Evolutionary conservation across 768 basidiomycete genomes (phyloP).

Genomic region (Rhizopogon rudus): DNA sequence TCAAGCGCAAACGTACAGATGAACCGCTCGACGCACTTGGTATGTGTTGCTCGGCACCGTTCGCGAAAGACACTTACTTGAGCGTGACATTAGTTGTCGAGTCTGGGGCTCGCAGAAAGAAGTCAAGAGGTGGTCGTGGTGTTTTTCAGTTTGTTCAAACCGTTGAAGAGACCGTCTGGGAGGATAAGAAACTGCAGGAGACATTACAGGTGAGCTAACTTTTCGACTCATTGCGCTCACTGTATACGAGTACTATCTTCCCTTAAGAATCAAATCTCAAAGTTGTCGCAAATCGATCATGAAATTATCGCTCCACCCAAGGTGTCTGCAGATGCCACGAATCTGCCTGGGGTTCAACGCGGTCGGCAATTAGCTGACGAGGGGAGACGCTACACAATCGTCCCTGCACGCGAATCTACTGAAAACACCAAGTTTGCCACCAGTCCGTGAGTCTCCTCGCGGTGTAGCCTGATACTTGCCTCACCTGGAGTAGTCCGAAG

Average conservation of each 20-base stretch:
- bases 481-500: conserved; percentile 41
- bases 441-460: conserved; percentile 34
- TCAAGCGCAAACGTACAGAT: conserved; percentile 79
- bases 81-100: conserved; percentile 49
- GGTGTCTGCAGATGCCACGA: conserved; percentile 12
- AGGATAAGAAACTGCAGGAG: conserved; percentile 50
- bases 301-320: conserved; percentile 10
- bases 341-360: conserved; percentile 5
- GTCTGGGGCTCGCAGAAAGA: conserved; percentile 56
- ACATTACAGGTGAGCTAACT: conserved; percentile 54
- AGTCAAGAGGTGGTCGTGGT: conserved; percentile 46
- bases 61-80: conserved; percentile 9
- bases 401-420: conserved; percentile 27
- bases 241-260: neutral
- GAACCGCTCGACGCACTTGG: conserved; percentile 81
- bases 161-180: conserved; percentile 65
- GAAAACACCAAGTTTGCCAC: conserved; percentile 14
- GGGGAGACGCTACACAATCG: conserved; percentile 47
- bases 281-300: conserved; percentile 38
- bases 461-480: neutral
- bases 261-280: conserved; percentile 52
- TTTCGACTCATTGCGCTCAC: neutral
- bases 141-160: conserved; percentile 83
- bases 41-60: conserved; percentile 29
- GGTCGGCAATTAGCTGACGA: conserved; percentile 31